Base-by-base conservation (phyloP, 2,329 filamentous ascomycete genomes). In the Neoarthrinium moseri region DNA sequence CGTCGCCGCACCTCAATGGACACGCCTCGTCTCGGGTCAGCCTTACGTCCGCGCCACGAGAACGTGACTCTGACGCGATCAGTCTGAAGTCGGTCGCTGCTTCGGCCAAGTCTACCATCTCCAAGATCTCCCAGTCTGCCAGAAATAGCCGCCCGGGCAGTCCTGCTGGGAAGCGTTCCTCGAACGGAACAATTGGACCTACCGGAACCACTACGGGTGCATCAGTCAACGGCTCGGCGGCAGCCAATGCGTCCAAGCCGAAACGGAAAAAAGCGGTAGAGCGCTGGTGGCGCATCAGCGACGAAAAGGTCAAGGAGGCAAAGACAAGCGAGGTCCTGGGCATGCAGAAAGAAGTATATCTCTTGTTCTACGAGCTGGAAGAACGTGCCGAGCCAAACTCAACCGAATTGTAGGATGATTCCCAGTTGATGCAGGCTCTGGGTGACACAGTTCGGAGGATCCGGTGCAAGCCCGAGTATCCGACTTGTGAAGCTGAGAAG, bases 261-360 rank as follows among this genome's bases (percentile, higher is more conserved):
- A 74, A 71, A 44, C 64, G 75, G 27, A 80, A 73, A 52, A 83
- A 80, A 55, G 81, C 78, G 49, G 83, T 81, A 11, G 86, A 95
- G 60, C 83, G 87, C 32, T 99, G 94, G 94, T 99, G 94, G 94
- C 83, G 94, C 27, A 95, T 99, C 54, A 96, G 91, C 54, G 94
- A 99, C 64, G 94, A 99, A 55, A 96, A 95, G 68, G 83, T 97
- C 58, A 94, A 92, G 62, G 92, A 97, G 68, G 87, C 90, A 55
- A 96, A 91, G 73, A 97, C 91, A 5, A 82, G 78, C 45, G 94
- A 99, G 56, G 90, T 99, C 6, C 67, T 99, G 47, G 83, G 84
- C 6, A 96, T 96, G 91, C 91, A 96, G 68, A 86, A 86, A 58
- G 94, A 99, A 67, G 92, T 97, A 1, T 99, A 99, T 65, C 72